These are phyloP conservation scores for Oidium heveae DNA, from an alignment of 2,329 filamentous ascomycete species.

Conservation along the genomic window DNA sequence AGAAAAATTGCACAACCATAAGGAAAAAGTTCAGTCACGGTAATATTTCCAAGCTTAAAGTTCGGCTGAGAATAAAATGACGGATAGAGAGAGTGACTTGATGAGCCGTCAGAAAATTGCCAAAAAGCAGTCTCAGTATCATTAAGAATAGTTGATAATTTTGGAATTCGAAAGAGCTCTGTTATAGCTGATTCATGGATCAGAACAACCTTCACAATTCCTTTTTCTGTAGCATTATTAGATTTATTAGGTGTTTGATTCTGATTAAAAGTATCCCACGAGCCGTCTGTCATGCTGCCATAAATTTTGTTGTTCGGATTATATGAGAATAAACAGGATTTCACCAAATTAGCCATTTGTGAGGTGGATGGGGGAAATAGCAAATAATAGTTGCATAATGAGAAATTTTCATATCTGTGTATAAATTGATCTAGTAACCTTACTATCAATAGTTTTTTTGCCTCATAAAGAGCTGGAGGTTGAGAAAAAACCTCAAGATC, in stretches of 20 bases:
- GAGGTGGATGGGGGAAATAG: slow-evolving; percentile 20
- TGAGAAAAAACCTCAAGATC: slow-evolving; percentile 1
- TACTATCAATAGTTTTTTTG: slow-evolving; percentile 3
- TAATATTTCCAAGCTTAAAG: slow-evolving; percentile 14
- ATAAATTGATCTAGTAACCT: slow-evolving; percentile 4
- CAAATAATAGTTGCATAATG: slow-evolving; percentile 19
- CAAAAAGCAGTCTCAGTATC: slow-evolving; percentile 6
- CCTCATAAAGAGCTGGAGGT: slow-evolving; percentile 3
- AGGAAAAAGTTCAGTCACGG: slow-evolving; percentile 20
- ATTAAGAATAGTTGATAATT: slow-evolving; percentile 2
- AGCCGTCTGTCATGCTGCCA: slow-evolving; percentile 17
- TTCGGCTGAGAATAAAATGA: slow-evolving; percentile 2
- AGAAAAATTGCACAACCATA: slow-evolving; percentile 21
- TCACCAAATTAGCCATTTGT: slow-evolving; percentile 17
- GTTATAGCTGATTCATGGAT: slow-evolving; percentile 10
- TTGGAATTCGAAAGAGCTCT: slow-evolving; percentile 6
- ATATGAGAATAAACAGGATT: slow-evolving; percentile 20
- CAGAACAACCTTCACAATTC: slow-evolving; percentile 6
- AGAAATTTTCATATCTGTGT: slow-evolving; percentile 1
- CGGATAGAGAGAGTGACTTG: slow-evolving; percentile 12
- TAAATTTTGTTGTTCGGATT: slow-evolving; percentile 20
- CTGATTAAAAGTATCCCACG: slow-evolving; percentile 22
- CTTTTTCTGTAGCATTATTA: slow-evolving; percentile 1
- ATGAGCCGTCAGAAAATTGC: slow-evolving; percentile 8
- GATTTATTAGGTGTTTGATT: background rate